Percentiles rank a stretch among this genome's conserved stretches.
phyloP scores from a whole-genome alignment of 2,329 filamentous ascomycete genomes.

The Fusarium chuoi region DNA sequence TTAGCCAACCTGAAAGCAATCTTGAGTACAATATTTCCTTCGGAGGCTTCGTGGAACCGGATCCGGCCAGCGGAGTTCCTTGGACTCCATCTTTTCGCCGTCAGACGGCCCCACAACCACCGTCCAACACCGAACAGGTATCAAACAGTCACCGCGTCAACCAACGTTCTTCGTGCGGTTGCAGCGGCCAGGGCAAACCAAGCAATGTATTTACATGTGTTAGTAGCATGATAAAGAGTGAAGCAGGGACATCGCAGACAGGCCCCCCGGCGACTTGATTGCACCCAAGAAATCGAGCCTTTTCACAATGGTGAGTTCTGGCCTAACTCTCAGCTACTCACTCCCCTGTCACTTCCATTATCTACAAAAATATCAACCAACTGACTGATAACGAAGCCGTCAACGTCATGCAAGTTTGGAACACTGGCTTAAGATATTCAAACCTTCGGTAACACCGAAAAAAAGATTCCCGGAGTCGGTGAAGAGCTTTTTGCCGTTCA shows the following conservation, averaged over 20 bases:
- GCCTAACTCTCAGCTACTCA: neutral
- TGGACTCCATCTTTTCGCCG: slow-evolving; percentile 30
- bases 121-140: slow-evolving; percentile 1
- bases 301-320: neutral
- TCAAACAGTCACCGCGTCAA: slow-evolving; percentile 4
- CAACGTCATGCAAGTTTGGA: slow-evolving; percentile 6
- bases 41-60: slow-evolving; percentile 19
- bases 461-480: slow-evolving; percentile 19
- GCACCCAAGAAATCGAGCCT: neutral
- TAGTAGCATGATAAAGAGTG: neutral
- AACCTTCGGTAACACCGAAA: slow-evolving; percentile 14
- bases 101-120: slow-evolving; percentile 20
- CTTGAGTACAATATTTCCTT: neutral
- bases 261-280: neutral
- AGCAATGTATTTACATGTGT: neutral
- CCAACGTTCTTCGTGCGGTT: slow-evolving; percentile 9
- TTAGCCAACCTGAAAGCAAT: neutral
- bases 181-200: neutral
- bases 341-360: neutral
- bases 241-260: neutral
- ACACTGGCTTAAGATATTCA: neutral
- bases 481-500: slow-evolving; percentile 8
- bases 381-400: neutral
- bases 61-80: slow-evolving; percentile 21
- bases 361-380: neutral